Evolutionary conservation across 2,329 filamentous ascomycete genomes (phyloP).

Genomic region (Venturia carpophila): DNA sequence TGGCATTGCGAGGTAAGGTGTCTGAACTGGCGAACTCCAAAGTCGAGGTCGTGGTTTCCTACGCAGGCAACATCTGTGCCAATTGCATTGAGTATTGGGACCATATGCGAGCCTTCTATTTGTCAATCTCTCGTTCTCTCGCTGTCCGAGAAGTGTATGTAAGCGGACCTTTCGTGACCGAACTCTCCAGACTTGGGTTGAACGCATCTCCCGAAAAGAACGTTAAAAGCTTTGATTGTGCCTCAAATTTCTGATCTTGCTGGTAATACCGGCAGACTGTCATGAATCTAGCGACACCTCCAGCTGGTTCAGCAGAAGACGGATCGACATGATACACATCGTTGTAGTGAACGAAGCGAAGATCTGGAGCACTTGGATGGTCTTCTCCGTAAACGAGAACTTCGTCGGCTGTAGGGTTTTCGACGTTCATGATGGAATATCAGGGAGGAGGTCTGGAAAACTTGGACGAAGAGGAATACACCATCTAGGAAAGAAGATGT

Average conservation of each 20-base stretch:
- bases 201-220: slow-evolving; percentile 90
- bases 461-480: background rate
- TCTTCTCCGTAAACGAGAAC: slow-evolving; percentile 21
- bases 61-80: slow-evolving; percentile 75
- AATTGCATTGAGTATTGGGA: slow-evolving; percentile 70
- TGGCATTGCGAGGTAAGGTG: slow-evolving; percentile 65
- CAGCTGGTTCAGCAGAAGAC: slow-evolving; percentile 70
- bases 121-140: background rate
- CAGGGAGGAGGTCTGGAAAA: background rate
- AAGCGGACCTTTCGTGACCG: slow-evolving; percentile 68
- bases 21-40: slow-evolving; percentile 73
- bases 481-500: background rate
- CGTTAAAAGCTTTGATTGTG: slow-evolving; percentile 60
- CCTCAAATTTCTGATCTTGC: slow-evolving; percentile 50
- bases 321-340: slow-evolving; percentile 87
- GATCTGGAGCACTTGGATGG: slow-evolving; percentile 44
- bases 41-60: slow-evolving; percentile 77
- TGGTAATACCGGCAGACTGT: slow-evolving; percentile 70
- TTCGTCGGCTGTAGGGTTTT: slow-evolving; percentile 27
- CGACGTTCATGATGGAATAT: slow-evolving; percentile 5
- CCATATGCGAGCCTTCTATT: slow-evolving; percentile 63
- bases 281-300: slow-evolving; percentile 74
- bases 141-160: slow-evolving; percentile 1
- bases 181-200: slow-evolving; percentile 82
- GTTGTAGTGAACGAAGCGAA: slow-evolving; percentile 85